These are phyloP conservation scores for Bifiguratus adelaidae DNA, from an alignment of 192 early-diverging fungal genomes.

Conservation along the genomic window DNA sequence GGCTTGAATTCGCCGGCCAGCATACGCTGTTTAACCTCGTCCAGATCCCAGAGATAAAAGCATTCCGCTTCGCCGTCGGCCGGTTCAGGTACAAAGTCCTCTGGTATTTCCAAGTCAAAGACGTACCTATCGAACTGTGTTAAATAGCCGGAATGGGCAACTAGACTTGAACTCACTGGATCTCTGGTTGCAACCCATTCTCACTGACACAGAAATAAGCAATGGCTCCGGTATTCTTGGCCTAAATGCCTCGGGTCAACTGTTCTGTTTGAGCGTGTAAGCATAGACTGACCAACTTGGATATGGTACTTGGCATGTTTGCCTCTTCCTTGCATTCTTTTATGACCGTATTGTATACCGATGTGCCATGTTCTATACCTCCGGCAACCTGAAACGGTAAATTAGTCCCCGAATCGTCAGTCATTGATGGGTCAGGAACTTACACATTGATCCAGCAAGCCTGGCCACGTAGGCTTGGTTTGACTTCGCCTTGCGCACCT, in stretches of 20 bases:
- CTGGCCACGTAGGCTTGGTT: slow-evolving; percentile 84
- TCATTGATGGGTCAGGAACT: slow-evolving; percentile 11
- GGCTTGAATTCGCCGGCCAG: slow-evolving; percentile 64
- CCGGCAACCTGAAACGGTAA: slow-evolving; percentile 42
- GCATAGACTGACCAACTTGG: slow-evolving; percentile 17
- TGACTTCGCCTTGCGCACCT: slow-evolving; percentile 48
- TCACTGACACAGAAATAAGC: slow-evolving; percentile 55
- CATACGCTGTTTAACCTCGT: slow-evolving; percentile 39
- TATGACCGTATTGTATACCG: slow-evolving; percentile 51
- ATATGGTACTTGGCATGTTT: slow-evolving; percentile 43
- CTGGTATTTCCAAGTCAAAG: slow-evolving; percentile 73
- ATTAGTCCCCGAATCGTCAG: neutral
- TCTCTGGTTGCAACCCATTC: slow-evolving; percentile 69
- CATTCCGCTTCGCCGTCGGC: slow-evolving; percentile 80
- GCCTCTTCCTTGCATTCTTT: slow-evolving; percentile 94
- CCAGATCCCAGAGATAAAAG: slow-evolving; percentile 61
- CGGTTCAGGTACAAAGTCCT: slow-evolving; percentile 47
- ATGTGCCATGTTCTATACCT: slow-evolving; percentile 56
- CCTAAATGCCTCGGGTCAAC: slow-evolving; percentile 1
- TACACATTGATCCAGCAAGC: slow-evolving; percentile 63
- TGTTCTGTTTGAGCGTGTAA: neutral
- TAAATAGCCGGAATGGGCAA: neutral
- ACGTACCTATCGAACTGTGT: slow-evolving; percentile 35
- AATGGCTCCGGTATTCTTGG: slow-evolving; percentile 42
- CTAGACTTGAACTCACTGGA: slow-evolving; percentile 36